Evolutionary conservation across 768 basidiomycete genomes (phyloP).

Genomic region (Boletus patriciae): DNA sequence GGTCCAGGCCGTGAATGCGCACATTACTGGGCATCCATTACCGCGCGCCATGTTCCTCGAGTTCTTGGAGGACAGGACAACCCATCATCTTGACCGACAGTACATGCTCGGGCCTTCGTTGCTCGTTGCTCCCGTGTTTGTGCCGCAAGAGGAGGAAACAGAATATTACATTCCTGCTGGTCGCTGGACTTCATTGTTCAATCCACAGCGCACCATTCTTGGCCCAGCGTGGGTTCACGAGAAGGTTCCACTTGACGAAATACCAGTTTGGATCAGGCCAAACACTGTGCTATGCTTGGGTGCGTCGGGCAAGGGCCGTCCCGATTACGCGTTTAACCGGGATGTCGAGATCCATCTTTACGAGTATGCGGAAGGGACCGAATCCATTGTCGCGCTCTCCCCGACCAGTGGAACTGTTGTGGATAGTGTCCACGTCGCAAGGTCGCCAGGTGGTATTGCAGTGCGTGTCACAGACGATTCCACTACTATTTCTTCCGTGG

Average conservation of each 20-base stretch:
- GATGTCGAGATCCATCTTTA: slow-evolving; percentile 54
- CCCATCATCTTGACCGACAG: slow-evolving; percentile 60
- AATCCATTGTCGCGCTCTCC: slow-evolving; percentile 19
- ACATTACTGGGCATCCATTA: slow-evolving; percentile 52
- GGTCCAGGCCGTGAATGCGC: slow-evolving; percentile 51
- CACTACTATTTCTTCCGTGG: slow-evolving; percentile 8
- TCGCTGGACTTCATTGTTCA: slow-evolving; percentile 60
- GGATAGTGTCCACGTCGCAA: slow-evolving; percentile 10
- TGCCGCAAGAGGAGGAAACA: slow-evolving; percentile 50
- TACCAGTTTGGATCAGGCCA: slow-evolving; percentile 67
- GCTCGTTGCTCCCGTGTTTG: slow-evolving; percentile 63
- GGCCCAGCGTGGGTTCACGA: slow-evolving; percentile 67
- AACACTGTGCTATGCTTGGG: slow-evolving; percentile 47
- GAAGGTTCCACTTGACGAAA: slow-evolving; percentile 58
- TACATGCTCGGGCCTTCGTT: slow-evolving; percentile 59
- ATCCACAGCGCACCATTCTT: slow-evolving; percentile 49
- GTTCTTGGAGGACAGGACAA: slow-evolving; percentile 57
- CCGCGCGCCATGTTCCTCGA: slow-evolving; percentile 69
- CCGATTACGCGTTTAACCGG: slow-evolving; percentile 38
- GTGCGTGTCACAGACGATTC: slow-evolving; percentile 8
- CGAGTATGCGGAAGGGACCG: slow-evolving; percentile 46
- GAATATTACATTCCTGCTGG: slow-evolving; percentile 64
- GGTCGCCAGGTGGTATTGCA: slow-evolving; percentile 11
- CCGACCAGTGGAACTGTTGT: slow-evolving; percentile 2
- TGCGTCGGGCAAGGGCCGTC: slow-evolving; percentile 48